phyloP scores from a whole-genome alignment of 2,329 filamentous ascomycete species.

The Stylonectria norvegica region DNA sequence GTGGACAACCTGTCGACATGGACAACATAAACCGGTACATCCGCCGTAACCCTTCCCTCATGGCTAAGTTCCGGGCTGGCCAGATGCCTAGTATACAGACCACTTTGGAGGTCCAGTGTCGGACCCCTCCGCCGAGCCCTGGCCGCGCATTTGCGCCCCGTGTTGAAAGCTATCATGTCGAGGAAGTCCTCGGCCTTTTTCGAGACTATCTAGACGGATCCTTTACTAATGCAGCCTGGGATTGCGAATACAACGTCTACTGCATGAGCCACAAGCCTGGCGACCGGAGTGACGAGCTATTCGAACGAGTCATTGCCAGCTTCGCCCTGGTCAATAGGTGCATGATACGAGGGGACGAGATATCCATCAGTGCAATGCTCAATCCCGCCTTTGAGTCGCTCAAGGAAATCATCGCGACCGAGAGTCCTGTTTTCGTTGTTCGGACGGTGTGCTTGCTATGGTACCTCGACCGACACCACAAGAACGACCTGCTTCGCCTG shows the following conservation, averaged over 20 bases:
- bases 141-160: constrained; percentile 19
- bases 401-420: constrained; percentile 31
- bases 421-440: constrained; percentile 33
- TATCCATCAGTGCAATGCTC: constrained; percentile 30
- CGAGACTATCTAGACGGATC: constrained; percentile 29
- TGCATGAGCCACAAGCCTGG: constrained; percentile 23
- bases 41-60: constrained; percentile 36
- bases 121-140: constrained; percentile 27
- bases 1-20: constrained; percentile 37
- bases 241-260: constrained; percentile 29
- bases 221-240: constrained; percentile 28
- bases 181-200: constrained; percentile 29
- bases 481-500: constrained; percentile 31
- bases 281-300: constrained; percentile 34
- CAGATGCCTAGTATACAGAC: constrained; percentile 31
- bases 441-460: constrained; percentile 35
- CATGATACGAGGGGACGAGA: constrained; percentile 31
- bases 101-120: constrained; percentile 31
- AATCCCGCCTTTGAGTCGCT: constrained; percentile 35
- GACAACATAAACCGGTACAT: constrained; percentile 41
- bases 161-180: constrained; percentile 21
- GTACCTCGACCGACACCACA: constrained; percentile 34
- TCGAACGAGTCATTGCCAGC: constrained; percentile 33
- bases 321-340: constrained; percentile 34
- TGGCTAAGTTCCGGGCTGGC: constrained; percentile 31